Evolutionary conservation across 2,329 filamentous ascomycete genomes (phyloP).

Genomic region (Didymella keratinophila): DNA sequence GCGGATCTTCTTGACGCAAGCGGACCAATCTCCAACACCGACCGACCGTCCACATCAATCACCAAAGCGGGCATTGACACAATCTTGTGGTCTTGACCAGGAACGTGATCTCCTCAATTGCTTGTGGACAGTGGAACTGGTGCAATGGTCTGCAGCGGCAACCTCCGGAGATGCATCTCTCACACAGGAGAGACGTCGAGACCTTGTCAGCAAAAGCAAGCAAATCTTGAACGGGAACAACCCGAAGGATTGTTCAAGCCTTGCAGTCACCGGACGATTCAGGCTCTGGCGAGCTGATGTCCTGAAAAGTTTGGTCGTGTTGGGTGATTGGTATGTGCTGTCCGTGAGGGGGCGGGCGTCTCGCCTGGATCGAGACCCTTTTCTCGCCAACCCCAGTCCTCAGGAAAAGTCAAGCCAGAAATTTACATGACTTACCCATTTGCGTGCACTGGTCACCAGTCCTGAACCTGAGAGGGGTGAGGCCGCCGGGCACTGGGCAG

Average conservation of each 20-base stretch:
- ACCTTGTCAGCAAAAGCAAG: constrained; percentile 13
- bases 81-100: too few species aligned
- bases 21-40: constrained; percentile 9
- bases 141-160: constrained; percentile 3
- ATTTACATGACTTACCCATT: constrained; percentile 9
- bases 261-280: constrained; percentile 1
- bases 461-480: constrained; percentile 16
- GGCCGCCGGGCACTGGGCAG: constrained; percentile 20
- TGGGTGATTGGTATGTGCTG: constrained; percentile 14
- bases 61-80: too few species aligned
- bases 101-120: not conserved
- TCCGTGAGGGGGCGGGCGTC: constrained; percentile 14
- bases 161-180: not conserved
- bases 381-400: constrained; percentile 34
- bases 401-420: constrained; percentile 11
- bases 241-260: constrained; percentile 10
- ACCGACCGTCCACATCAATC: too few species aligned
- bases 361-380: constrained; percentile 29
- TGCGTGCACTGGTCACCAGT: constrained; percentile 16
- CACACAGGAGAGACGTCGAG: not conserved
- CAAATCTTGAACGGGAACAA: constrained; percentile 1
- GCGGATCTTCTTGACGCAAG: constrained; percentile 5
- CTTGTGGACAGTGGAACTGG: constrained; percentile 2
- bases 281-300: not conserved
- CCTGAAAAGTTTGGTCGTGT: constrained; percentile 6